Evolutionary conservation across 2,329 filamentous ascomycete genomes (phyloP), one percentile per base, ranked within the genome.

Genomic region (Rhytidhysteron rufulum): DNA sequence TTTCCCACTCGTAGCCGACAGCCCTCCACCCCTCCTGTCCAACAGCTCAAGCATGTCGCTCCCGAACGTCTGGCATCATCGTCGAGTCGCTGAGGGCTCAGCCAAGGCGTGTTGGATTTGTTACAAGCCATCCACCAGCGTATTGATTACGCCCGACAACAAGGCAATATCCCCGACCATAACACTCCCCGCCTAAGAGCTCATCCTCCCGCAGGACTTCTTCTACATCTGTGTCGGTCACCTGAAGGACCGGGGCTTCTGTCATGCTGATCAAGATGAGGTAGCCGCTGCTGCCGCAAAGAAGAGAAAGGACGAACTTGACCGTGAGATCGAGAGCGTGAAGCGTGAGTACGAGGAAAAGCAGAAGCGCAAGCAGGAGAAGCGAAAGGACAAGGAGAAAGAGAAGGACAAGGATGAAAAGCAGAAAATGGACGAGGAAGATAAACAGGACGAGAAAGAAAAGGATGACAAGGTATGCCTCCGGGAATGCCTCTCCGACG

Each of bases 161-260:
- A 93, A 91, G 80, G 90, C 93, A 69, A 53, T 35, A 38, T 39
- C 15, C 10, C 13, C 20, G 24, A 8, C 22, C 25, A 3, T 16
- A 19, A 18, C n/a, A 39, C 7, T 34, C 47, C 32, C 46, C 24
- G 11, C 17, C n/a, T n/a, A 17, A 25, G 25, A 31, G 30, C 41
- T 47, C 40, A 45, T 44, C 30, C 30, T 20, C 42, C 41, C 21
- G 15, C 48, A 83, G 80, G 89, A 95, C 62, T 94, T 89, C 68
- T 97, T 98, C 71, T 96, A 94, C 62, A 79, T 94, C 32, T 98
- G 93, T 55, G 75, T 82, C 5, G 73, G 77, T 22, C 93, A 98
- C 65, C 71, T 97, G 7, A 87, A 85, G 56, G 93, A 97, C 58
- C 74, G 73, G 22, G 80, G 85, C 30, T 97, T 96, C 63, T 91